A percentile compares a stretch with the other conserved stretches of the same genome.
phyloP scores from a whole-genome alignment of 352 stramenopile genomes.

The Albugo laibachii region DNA sequence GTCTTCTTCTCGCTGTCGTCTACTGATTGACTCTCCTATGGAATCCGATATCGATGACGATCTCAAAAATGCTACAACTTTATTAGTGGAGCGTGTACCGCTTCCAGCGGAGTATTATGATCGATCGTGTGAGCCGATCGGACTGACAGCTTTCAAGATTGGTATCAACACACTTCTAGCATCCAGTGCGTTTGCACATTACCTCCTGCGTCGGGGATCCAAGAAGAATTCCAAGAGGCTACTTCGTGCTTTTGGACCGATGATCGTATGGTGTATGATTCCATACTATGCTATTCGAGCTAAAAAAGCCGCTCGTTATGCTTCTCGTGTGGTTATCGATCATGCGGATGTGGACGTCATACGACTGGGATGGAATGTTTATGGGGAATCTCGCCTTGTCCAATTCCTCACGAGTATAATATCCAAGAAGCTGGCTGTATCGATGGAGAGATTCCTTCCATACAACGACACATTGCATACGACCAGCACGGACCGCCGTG shows the following conservation, averaged over 20 bases:
- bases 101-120: conserved; percentile 72
- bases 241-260: conserved; percentile 28
- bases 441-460: conserved; percentile 36
- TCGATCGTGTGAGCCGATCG: conserved; percentile 51
- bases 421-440: conserved; percentile 37
- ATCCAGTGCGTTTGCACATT: conserved; percentile 59
- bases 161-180: conserved; percentile 57
- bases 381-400: conserved; percentile 60
- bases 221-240: conserved; percentile 30
- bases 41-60: conserved; percentile 77
- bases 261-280: conserved; percentile 41
- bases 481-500: conserved; percentile 16
- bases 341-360: conserved; percentile 70
- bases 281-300: conserved; percentile 73
- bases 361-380: conserved; percentile 63
- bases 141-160: conserved; percentile 69
- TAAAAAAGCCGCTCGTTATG: conserved; percentile 42
- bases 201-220: conserved; percentile 20
- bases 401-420: conserved; percentile 40
- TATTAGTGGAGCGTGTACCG: conserved; percentile 63
- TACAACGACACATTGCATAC: no score
- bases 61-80: conserved; percentile 60
- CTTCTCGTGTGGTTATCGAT: conserved; percentile 61
- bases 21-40: conserved; percentile 70
- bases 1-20: conserved; percentile 33